Evolutionary conservation across 345 rosid species (phyloP), one percentile per base, ranked within the genome.

Genomic region (Clarkia xantiana): DNA sequence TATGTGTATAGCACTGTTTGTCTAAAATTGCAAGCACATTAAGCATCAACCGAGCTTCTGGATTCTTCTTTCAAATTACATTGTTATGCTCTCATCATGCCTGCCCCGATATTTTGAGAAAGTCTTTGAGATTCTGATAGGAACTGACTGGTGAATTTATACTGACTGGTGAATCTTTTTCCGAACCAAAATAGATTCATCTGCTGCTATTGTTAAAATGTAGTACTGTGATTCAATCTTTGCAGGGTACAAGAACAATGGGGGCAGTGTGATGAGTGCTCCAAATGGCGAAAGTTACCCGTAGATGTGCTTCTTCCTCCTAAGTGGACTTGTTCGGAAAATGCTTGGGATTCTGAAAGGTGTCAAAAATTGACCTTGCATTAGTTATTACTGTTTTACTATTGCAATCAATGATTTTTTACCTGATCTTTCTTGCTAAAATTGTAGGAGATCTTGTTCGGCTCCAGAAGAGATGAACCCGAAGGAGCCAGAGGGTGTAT

Each of bases 211-310:
- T 29, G 6, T 29, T 29, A 29, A 29, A 29, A 29, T 29, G 36
- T 29, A 29, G 36, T 29, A 5, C 6, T 29, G 36, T 29, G 36
- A 5, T 3, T 3, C 36, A 29, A 29, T 29, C 36, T 29, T 44
- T 49, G 11, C 76, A 89, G 95, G 64, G 77, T 56, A 48, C 77
- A 69, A 40, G 94, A 78, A 36, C 87, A 78, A 70, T 89, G 97
- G 93, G 89, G 77, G 39, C 79, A 75, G 47, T 88, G 97, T 53
- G 97, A 88, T 53, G 73, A 76, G 58, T 88, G 97, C 74, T 74
- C 61, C 38, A 88, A 82, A 69, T 88, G 94, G 97, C 62, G 94
- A 73, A 75, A 74, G 66, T 72, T 89, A 66, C 87, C 90, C 1
- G 18, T 62, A 19, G 81, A 78, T 50, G 80, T 66, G 58, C 80